Evolutionary conservation across 148 eudicot species (phyloP), one percentile per base, ranked within the genome.

Genomic region (Beta vulgaris): DNA sequence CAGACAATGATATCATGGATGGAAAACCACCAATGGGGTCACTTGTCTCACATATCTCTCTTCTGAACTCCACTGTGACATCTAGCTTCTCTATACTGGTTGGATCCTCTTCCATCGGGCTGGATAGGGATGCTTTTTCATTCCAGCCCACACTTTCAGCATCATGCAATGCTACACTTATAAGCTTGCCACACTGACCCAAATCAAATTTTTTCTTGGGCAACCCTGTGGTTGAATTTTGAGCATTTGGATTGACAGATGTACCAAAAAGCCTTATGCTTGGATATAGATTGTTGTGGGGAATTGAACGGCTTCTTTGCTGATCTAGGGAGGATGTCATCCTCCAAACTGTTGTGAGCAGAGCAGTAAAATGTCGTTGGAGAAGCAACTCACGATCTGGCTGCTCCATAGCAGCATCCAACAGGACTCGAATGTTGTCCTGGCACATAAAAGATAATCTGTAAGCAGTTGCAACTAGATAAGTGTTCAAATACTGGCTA

Each of bases 301-400:
- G 55, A 81, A 77, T 68, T 4, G 82, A 63, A 69, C 72, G 74
- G 62, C 39, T 82, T 18, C 67, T 79, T 42, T 68, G 87, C 71
- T 69, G 89, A 75, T 78, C 82, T 75, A 76, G 73, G 36, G 84
- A 74, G 16, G 88, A 82, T 65, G 77, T 76, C 78, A 80, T 76
- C 78, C 88, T 91, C 98, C 98, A 96, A 32, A 78, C 85, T 57
- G 98, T 79, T 72, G 90, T 85, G 68, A 96, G 87, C 73, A 96
- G 71, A 44, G 91, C 80, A 78, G 87, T 87, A 79, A 96, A 96
- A 82, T 96, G 99, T 74, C 81, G 85, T 74, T 92, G 99, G 80
- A 92, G 82, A 72, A 93, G 97, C 46, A 87, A 82, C 82, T 91
- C 99, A 61, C 85, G 78, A 80, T 91, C 99, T 34, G 93, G 92